Base-by-base conservation (phyloP, 345 rosid species). In the Kernera saxatilis region DNA sequence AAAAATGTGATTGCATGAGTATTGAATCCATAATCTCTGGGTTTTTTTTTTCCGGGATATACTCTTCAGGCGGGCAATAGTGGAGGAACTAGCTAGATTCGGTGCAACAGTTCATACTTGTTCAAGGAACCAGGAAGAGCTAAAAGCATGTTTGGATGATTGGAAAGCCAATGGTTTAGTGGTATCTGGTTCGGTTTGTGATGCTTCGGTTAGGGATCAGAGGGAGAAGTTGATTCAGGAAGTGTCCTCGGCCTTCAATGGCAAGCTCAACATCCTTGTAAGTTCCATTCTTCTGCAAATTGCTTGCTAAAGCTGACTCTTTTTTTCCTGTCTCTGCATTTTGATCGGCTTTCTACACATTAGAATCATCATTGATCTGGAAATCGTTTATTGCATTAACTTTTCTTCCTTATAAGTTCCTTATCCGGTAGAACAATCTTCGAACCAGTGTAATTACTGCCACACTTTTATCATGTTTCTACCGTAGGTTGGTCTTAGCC, bases 121-220 rank as follows among this genome's bases (percentile, higher is more conserved):
- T 78, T 89, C 97, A 35, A 82, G 96, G 78, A 84, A 84, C 71
- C 82, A 84, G 52, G 76, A 75, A 26, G 93, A 91, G 86, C 79
- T 91, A 5, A 73, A 63, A 3, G 35, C 73, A 77, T 79, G 89
- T 73, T 79, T 91, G 70, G 72, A 79, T 64, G 83, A 84, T 41
- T 89, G 90, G 93, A 75, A 77, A 52, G 67, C 63, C 0, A 76
- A 82, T 65, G 96, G 93, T 21, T 78, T 84, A 67, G 36, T 11
- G 64, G 91, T 91, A 26, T 75, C 86, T 25, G 97, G 97, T 19
- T 89, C 96, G 5, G 88, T 89, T 51, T 89, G 90, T 71, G 97
- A 91, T 74, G 84, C 79, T 8, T 74, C 90, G 8, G 79, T 69
- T 70, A 61, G 63, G 50, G 79, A 62, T 22, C 90, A 87, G 69